Evolutionary conservation across 768 basidiomycete species (phyloP), one percentile per base, ranked within the genome.

Genomic region (Mycena albidolilacea): DNA sequence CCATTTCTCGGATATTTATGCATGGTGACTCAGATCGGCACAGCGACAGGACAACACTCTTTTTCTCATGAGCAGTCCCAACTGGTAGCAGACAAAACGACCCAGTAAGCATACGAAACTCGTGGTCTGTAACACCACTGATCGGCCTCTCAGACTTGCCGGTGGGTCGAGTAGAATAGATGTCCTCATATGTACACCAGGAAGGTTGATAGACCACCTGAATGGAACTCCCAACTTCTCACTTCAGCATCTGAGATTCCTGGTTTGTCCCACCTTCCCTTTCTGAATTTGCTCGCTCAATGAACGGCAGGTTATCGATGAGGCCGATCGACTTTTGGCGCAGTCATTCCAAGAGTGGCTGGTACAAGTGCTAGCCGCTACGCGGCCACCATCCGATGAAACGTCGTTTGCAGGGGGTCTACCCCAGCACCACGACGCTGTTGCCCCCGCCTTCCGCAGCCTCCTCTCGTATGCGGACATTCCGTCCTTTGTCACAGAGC

Each of bases 331-430:
- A n/a, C 87, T 99, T 0, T 87, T 99, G 10, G 93, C 94, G 11
- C 97, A 98, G 80, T 96, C 95, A 1, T 99, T 98, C 83, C 97
- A 99, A 81, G 95, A 96, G 79, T 99, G 97, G 97, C 85, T 99
- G 3, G 88, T 89, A 7, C 91, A 92, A 78, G 94, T 99, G 5
- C 85, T 98, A 9, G 83, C 88, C n/a, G 95, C 95, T 8, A 93
- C 91, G 11, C 88, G 80, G 75, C 86, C 78, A 35, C 80, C 80
- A 69, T 50, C 74, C 2, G 37, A 35, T 9, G 43, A 54, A n/a
- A 15, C 12, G 39, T 17, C 73, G 39, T 69, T 69, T 17, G 59
- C 57, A 41, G 71, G 61, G 55, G 60, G 44, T 71, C 38, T 52
- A 35, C 67, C 64, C 50, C 62, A 81, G 5, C 76, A 78, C 43